Conservation (phyloP, 345 rosid genomes). For the Populus euphratica region DNA sequence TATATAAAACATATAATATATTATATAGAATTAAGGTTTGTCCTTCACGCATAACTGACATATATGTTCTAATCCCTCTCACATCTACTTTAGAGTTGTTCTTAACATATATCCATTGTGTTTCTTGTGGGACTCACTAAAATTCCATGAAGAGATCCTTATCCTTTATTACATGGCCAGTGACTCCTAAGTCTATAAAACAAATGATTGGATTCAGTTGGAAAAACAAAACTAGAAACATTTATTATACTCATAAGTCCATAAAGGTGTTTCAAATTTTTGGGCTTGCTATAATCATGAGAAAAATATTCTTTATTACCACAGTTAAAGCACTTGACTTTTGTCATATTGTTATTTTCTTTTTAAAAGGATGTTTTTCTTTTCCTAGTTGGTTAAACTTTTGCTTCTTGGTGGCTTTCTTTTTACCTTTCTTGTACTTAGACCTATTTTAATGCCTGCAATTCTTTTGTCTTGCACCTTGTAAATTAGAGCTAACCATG, state of each 20-base stretch:
- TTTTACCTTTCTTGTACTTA: no score
- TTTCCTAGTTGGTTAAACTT: no score
- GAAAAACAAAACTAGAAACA: no score
- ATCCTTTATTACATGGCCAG: not conserved
- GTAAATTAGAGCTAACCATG: not conserved
- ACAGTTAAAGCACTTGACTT: no score
- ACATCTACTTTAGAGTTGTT: not conserved
- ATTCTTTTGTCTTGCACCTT: not conserved
- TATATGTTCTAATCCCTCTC: not conserved
- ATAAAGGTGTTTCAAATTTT: no score
- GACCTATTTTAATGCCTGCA: not conserved
- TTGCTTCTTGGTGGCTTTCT: no score
- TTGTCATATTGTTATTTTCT: no score
- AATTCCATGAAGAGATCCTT: not conserved
- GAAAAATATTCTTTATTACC: no score
- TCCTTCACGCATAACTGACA: not conserved
- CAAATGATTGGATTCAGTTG: no score
- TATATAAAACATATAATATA: not conserved
- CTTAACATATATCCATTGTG: not conserved
- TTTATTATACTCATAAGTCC: no score
- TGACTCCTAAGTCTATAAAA: accelerated
- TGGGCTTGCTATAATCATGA: no score
- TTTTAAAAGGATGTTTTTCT: no score
- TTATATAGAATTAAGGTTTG: not conserved
- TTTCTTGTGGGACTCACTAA: not conserved